Conservation (phyloP, 2,329 filamentous ascomycete genomes). For the Fusarium sp. region DNA sequence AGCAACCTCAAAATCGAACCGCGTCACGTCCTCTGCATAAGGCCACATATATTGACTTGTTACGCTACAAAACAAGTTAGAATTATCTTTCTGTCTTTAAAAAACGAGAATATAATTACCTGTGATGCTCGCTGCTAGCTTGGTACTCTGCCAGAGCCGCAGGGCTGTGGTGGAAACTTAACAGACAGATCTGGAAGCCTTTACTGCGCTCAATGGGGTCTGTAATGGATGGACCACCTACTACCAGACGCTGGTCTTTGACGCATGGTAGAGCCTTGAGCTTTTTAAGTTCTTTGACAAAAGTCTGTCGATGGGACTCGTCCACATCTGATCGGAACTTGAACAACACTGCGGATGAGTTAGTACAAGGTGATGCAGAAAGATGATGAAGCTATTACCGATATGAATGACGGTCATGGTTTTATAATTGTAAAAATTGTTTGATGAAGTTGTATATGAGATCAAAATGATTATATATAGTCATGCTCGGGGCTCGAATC, state of each 20-base stretch:
- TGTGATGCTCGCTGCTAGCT: conserved; percentile 62
- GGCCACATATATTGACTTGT: conserved; percentile 63
- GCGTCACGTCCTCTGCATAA: conserved; percentile 62
- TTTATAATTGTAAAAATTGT: background rate
- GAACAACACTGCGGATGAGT: conserved; percentile 56
- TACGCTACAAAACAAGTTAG: conserved; percentile 52
- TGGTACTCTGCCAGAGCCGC: conserved; percentile 63
- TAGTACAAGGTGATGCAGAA: background rate
- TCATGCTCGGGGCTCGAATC: background rate
- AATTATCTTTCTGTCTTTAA: rapidly evolving
- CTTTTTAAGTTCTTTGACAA: conserved; percentile 59
- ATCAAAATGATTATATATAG: background rate
- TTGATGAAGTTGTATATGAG: background rate
- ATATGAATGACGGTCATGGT: conserved; percentile 53
- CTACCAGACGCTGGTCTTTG: conserved; percentile 59
- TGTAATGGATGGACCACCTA: conserved; percentile 65
- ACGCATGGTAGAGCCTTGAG: conserved; percentile 62
- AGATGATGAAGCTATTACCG: conserved; percentile 33
- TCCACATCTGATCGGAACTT: conserved; percentile 59
- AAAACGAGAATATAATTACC: conserved; percentile 45
- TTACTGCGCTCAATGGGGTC: conserved; percentile 63
- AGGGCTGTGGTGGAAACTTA: conserved; percentile 62
- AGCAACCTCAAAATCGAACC: conserved; percentile 66
- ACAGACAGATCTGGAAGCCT: conserved; percentile 61
- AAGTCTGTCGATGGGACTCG: conserved; percentile 56